Base-by-base conservation (phyloP, 1,284 basidiomycete species). In the Psilocybe mexicana region DNA sequence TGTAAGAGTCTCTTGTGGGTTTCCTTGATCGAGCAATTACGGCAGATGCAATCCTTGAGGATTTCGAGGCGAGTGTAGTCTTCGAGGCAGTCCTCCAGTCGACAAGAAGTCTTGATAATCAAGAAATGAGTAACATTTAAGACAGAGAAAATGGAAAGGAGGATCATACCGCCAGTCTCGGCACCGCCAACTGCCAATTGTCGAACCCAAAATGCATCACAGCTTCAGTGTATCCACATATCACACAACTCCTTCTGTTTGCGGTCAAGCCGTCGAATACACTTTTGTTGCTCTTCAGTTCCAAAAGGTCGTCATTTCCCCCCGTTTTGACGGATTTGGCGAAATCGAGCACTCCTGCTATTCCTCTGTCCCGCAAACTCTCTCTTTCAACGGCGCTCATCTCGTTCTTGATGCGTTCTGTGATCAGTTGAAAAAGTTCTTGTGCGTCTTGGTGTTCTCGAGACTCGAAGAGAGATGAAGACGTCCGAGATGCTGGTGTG, bases 401-500 rank as follows among this genome's bases (percentile, higher is more conserved):
- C 72, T 97, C 94, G 59, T 86, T 86, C 72, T 93, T 93, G 64
- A 96, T 81, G 46, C 87, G 91, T 69, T 95, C 93, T 0, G 93
- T 90, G 23, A 97, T 77, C 38, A 96, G 85, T 65, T 95, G 87
- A 73, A 96, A 96, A n/a, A 97, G 80, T 69, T 97, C 95, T 67
- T 97, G 95, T 2, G 94, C 94, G 71, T 97, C 94, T 74, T 97
- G 94, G 70, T 97, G 94, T 68, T 96, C 92, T 12, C 92, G 85
- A 1, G 92, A 93, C 59, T 84, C 84, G 67, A 96, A 87, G 5
- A 96, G 79, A 0, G 88, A 80, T 26, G 82, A 85, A 57, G 83
- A 82, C 30, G 79, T 76, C 35, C 83, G 82, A 33, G 85, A 79
- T 12, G 46, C 45, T 8, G 50, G 50, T 7, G 25, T 45, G 42